Evolutionary conservation across 371 early-diverging fungal genomes (phyloP).

Genomic region (Mortierella sp.): DNA sequence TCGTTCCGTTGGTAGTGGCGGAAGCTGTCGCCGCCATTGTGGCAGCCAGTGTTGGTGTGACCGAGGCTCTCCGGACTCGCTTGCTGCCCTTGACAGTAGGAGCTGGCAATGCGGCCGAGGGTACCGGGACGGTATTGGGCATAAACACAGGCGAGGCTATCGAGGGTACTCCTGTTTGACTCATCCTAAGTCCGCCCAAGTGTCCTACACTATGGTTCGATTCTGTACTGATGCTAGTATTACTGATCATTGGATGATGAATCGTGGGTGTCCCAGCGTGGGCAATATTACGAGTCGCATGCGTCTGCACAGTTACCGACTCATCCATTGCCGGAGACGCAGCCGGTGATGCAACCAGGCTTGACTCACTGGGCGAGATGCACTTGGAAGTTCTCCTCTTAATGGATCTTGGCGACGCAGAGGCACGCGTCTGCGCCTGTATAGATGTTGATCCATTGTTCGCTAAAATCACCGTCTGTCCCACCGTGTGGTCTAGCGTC

Average conservation of each 20-base stretch:
- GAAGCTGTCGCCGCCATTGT: neutral
- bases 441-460: neutral
- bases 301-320: neutral
- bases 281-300: neutral
- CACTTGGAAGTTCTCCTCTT: constrained; percentile 40
- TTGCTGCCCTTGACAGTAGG: constrained; percentile 21
- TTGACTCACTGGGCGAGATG: constrained; percentile 21
- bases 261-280: constrained; percentile 8
- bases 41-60: constrained; percentile 23
- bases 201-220: constrained; percentile 4
- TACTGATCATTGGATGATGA: constrained; percentile 1
- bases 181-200: no score
- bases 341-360: constrained; percentile 5
- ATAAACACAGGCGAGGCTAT: constrained; percentile 35
- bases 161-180: constrained; percentile 25
- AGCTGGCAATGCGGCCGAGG: neutral
- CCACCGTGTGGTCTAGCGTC: neutral
- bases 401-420: constrained; percentile 32
- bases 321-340: constrained; percentile 23
- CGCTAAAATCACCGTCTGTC: neutral
- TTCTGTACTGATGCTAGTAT: neutral
- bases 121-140: neutral
- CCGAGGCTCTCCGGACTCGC: constrained; percentile 29
- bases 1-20: neutral
- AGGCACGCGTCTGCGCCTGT: constrained; percentile 9